Evolutionary conservation across 164 flowering plant species (phyloP).

Genomic region (Sextonia rubra): DNA sequence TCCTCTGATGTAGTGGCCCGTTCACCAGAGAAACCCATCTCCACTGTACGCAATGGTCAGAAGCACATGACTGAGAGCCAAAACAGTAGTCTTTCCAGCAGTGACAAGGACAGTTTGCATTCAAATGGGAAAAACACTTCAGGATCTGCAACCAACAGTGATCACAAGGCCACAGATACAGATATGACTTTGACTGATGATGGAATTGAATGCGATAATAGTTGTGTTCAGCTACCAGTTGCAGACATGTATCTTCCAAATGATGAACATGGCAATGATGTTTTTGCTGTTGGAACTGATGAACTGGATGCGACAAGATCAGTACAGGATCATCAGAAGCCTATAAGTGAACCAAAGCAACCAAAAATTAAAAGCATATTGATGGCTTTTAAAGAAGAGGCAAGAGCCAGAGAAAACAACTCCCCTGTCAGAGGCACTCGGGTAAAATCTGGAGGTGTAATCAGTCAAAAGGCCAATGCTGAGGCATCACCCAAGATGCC

Average conservation of each 20-base stretch:
- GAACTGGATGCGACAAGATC: conserved; percentile 33
- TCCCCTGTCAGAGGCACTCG: conserved; percentile 83
- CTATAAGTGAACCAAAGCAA: conserved; percentile 46
- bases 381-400: conserved; percentile 78
- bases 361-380: conserved; percentile 67
- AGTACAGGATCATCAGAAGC: conserved; percentile 30
- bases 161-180: conserved; percentile 44
- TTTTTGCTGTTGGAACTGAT: conserved; percentile 21
- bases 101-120: conserved; percentile 70
- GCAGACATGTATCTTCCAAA: conserved; percentile 20
- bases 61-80: conserved; percentile 66
- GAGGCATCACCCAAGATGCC: conserved; percentile 54
- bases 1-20: conserved; percentile 25
- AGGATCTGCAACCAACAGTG: conserved; percentile 27
- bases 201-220: conserved; percentile 26
- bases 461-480: conserved; percentile 36
- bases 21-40: conserved; percentile 53
- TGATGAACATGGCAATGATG: conserved; percentile 28
- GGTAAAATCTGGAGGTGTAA: conserved; percentile 34
- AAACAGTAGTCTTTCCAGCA: conserved; percentile 74
- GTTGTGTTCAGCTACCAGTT: conserved; percentile 7
- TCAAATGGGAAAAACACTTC: conserved; percentile 53
- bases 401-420: conserved; percentile 66
- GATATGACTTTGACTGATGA: conserved; percentile 42
- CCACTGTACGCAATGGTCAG: conserved; percentile 22